phyloP scores from a whole-genome alignment of 306 rosid genomes.

The Trichosanthes cucumerina region DNA sequence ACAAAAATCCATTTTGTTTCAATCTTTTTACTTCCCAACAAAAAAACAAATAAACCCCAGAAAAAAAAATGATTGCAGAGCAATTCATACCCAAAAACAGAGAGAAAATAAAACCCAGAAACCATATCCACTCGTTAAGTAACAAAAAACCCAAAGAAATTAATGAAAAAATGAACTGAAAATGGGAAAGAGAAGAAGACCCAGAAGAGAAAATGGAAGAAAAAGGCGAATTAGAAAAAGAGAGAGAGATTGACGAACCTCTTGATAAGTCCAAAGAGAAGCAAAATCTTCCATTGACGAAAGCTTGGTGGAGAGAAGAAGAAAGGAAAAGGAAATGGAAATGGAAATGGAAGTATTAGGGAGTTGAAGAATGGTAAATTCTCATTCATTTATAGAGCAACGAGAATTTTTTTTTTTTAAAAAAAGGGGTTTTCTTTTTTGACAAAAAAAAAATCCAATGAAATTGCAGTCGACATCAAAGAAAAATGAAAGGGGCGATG shows the following conservation, averaged over 20 bases:
- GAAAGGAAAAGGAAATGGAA: not conserved
- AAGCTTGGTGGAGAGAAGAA: not conserved
- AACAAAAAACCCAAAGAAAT: no score
- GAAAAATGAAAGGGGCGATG: not conserved
- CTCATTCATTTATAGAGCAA: slow-evolving; percentile 2
- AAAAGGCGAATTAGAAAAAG: not conserved
- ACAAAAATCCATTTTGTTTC: not conserved
- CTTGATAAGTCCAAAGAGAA: slow-evolving; percentile 12
- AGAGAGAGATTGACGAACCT: not conserved
- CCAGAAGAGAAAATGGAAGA: not conserved
- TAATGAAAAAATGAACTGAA: not conserved
- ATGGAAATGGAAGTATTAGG: not conserved
- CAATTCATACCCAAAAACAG: not conserved
- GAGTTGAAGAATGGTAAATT: slow-evolving; percentile 8
- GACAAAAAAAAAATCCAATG: not conserved
- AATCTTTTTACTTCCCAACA: not conserved
- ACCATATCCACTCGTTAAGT: not conserved
- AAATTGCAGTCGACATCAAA: not conserved
- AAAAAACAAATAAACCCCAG: not conserved
- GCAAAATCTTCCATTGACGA: slow-evolving; percentile 10
- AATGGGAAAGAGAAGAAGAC: not conserved
- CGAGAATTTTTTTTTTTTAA: no score
- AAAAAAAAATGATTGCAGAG: not conserved
- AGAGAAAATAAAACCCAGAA: not conserved
- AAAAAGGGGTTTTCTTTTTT: not conserved